Conservation (phyloP, 1,284 basidiomycete genomes). For the Meira miltonrushii region DNA sequence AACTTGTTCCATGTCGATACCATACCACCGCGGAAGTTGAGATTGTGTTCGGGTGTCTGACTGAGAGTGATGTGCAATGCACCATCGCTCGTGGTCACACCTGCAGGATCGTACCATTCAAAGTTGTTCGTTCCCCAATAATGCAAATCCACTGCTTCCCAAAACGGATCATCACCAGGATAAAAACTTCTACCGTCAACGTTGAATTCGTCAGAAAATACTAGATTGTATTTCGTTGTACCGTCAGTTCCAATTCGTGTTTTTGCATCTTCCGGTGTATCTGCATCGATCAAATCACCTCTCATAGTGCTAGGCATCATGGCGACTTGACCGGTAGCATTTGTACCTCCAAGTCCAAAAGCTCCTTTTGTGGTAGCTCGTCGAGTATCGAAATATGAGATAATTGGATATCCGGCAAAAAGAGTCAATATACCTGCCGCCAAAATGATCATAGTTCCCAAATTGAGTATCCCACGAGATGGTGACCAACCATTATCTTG, state of each 20-base stretch:
- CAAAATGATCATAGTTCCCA: slow-evolving; percentile 57
- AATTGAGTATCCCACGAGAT: slow-evolving; percentile 54
- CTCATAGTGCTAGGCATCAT: slow-evolving; percentile 18
- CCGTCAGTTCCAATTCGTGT: slow-evolving; percentile 56
- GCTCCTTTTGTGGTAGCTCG: slow-evolving; percentile 26
- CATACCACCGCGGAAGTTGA: slow-evolving; percentile 62
- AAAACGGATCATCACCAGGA: slow-evolving; percentile 61
- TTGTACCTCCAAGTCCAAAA: slow-evolving; percentile 40
- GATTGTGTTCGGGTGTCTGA: slow-evolving; percentile 58
- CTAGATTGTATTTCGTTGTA: slow-evolving; percentile 38
- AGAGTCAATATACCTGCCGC: slow-evolving; percentile 58
- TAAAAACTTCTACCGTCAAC: slow-evolving; percentile 57
- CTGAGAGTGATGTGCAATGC: slow-evolving; percentile 67
- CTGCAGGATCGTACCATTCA: slow-evolving; percentile 66
- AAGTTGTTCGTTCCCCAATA: slow-evolving; percentile 61
- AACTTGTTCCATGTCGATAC: slow-evolving; percentile 73
- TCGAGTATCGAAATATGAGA: slow-evolving; percentile 49
- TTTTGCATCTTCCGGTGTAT: slow-evolving; percentile 46
- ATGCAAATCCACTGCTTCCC: slow-evolving; percentile 67
- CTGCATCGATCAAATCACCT: slow-evolving; percentile 45
- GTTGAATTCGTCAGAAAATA: slow-evolving; percentile 53
- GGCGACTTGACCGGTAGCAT: slow-evolving; percentile 38
- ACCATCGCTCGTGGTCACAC: slow-evolving; percentile 72
- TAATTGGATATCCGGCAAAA: slow-evolving; percentile 74
- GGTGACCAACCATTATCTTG: slow-evolving; percentile 17